Evolutionary conservation across 75 land plant genomes (phyloP).

Genomic region (Azolla pinnata): DNA sequence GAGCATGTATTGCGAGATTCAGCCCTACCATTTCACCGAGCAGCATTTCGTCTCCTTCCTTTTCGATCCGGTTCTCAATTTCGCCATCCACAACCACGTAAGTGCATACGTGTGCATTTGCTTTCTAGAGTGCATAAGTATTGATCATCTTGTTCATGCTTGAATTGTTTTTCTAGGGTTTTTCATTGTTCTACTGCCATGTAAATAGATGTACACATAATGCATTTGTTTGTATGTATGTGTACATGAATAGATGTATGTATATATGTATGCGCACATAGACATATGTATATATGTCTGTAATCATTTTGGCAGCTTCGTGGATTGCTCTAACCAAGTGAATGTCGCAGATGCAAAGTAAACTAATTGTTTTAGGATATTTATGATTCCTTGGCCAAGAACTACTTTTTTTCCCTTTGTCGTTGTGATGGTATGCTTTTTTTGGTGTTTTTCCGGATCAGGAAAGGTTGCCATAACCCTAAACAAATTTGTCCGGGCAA

Average conservation of each 20-base stretch:
- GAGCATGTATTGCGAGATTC: not conserved
- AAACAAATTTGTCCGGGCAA: no score
- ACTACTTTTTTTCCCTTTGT: no score
- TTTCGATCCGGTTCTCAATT: conserved; percentile 13
- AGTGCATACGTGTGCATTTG: not conserved
- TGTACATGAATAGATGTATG: not conserved
- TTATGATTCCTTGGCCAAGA: no score
- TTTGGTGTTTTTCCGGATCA: no score
- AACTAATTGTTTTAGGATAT: no score
- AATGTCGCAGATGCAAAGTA: no score
- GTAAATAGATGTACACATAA: not conserved
- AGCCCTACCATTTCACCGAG: conserved; percentile 10
- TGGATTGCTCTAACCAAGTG: no score
- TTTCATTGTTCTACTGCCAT: not conserved
- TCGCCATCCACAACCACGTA: not conserved
- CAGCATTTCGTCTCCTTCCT: conserved; percentile 37
- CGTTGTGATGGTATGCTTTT: no score
- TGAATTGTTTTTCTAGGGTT: not conserved
- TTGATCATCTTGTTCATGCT: not conserved
- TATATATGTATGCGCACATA: not conserved
- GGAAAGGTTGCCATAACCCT: no score
- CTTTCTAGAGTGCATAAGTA: no score
- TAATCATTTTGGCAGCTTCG: no score
- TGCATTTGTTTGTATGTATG: not conserved
- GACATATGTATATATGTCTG: no score